A percentile compares a stretch with the other conserved stretches of the same genome.
Conservation (phyloP, 352 stramenopile species). For the Globisporangium spinosum region DNA sequence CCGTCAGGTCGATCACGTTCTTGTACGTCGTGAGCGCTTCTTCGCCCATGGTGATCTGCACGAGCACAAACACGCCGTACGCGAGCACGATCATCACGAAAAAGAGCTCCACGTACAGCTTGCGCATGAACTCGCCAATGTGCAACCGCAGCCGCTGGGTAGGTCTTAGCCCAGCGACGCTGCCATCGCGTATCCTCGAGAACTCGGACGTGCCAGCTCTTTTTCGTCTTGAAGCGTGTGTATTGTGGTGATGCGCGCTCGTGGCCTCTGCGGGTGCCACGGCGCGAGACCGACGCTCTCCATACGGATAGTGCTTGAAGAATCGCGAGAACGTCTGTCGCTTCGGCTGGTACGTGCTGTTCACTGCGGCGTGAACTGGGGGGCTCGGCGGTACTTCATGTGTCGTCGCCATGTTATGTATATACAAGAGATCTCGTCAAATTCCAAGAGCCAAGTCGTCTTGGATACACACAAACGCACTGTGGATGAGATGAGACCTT, state of each 20-base stretch:
- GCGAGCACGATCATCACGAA: conserved; percentile 86
- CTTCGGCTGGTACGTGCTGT: conserved; percentile 48
- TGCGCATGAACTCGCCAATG: conserved; percentile 79
- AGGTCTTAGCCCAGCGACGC: conserved; percentile 24
- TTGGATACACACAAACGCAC: not conserved
- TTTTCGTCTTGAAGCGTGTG: conserved; percentile 23
- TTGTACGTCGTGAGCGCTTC: conserved; percentile 52
- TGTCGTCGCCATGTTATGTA: not conserved
- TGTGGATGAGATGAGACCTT: not conserved
- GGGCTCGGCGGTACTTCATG: conserved; percentile 15
- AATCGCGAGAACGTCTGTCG: conserved; percentile 55
- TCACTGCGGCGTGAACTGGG: conserved; percentile 21
- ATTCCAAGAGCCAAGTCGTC: not conserved
- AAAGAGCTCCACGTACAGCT: conserved; percentile 83
- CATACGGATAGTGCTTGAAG: conserved; percentile 56
- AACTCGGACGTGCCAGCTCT: conserved; percentile 40
- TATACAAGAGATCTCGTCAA: not conserved
- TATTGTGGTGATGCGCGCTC: conserved; percentile 10
- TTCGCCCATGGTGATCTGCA: conserved; percentile 78
- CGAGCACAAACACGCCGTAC: conserved; percentile 81
- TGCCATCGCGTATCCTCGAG: conserved; percentile 28
- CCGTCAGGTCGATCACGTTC: conserved; percentile 65
- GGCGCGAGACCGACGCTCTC: conserved; percentile 52
- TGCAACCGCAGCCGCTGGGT: conserved; percentile 44
- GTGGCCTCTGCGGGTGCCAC: conserved; percentile 50